Conservation (phyloP, 306 rosid species). For the Abrus pulchellus region DNA sequence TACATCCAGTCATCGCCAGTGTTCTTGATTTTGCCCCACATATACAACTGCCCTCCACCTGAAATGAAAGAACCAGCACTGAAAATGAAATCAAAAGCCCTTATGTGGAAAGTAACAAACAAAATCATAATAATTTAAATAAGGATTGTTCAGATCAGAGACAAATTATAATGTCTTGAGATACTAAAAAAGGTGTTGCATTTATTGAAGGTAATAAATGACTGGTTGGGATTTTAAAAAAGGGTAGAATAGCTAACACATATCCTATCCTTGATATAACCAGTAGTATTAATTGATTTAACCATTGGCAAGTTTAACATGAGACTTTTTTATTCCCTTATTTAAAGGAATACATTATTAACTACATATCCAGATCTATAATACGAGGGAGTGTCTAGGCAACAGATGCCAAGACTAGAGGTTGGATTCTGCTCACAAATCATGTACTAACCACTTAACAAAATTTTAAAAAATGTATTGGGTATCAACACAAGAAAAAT, state of each 20-base stretch:
- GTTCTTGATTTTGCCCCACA: conserved; percentile 96
- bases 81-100: conserved; percentile 13
- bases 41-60: conserved; percentile 97
- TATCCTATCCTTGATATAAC: background rate
- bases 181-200: background rate
- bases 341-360: background rate
- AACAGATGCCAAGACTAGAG: background rate
- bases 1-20: conserved; percentile 99
- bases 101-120: background rate
- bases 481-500: background rate
- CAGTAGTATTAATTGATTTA: background rate
- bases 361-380: background rate
- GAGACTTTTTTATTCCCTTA: background rate
- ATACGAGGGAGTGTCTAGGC: background rate
- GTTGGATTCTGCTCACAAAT: background rate
- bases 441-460: background rate
- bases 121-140: conserved; percentile 8
- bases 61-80: conserved; percentile 42
- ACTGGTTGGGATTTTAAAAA: background rate
- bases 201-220: background rate
- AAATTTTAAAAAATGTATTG: background rate
- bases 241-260: conserved; percentile 4
- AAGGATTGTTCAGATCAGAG: background rate
- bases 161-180: background rate
- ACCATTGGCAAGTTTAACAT: background rate